phyloP scores from a whole-genome alignment of 495 filamentous ascomycete genomes.

The Talaromyces trachyspermus region DNA sequence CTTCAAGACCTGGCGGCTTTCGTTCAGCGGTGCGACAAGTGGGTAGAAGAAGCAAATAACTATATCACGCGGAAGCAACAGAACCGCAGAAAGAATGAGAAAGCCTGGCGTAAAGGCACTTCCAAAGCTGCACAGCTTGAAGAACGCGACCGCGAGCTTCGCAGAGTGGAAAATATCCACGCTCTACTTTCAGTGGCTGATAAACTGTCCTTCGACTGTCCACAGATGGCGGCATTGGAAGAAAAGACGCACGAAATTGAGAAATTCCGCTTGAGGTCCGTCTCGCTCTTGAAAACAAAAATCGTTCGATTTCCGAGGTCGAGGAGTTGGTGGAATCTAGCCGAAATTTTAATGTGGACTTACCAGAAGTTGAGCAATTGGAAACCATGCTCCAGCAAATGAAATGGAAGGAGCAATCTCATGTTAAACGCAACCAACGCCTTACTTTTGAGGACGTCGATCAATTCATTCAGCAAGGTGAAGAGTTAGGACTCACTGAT shows the following conservation, averaged over 20 bases:
- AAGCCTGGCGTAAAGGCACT: conserved; percentile 74
- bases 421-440: conserved; percentile 51
- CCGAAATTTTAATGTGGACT: conserved; percentile 85
- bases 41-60: conserved; percentile 95
- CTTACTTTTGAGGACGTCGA: conserved; percentile 69
- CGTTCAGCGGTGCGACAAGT: conserved; percentile 93
- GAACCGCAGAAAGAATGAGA: conserved; percentile 95
- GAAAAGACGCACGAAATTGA: conserved; percentile 84
- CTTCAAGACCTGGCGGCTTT: conserved; percentile 76
- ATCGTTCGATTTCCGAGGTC: conserved; percentile 62
- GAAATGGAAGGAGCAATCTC: conserved; percentile 79
- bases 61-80: conserved; percentile 98
- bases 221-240: conserved; percentile 79
- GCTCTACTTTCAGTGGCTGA: conserved; percentile 79
- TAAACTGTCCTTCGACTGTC: conserved; percentile 86
- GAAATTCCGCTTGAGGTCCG: conserved; percentile 75
- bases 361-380: conserved; percentile 83
- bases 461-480: conserved; percentile 67
- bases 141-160: conserved; percentile 80
- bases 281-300: conserved; percentile 53
- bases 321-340: conserved; percentile 85
- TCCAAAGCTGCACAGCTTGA: conserved; percentile 75
- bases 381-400: conserved; percentile 74
- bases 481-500: conserved; percentile 65
- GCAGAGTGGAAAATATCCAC: conserved; percentile 84